Percentiles rank a stretch among this genome's conserved stretches.
Conservation (phyloP, 2,329 filamentous ascomycete species). For the Calonectria crousiana region DNA sequence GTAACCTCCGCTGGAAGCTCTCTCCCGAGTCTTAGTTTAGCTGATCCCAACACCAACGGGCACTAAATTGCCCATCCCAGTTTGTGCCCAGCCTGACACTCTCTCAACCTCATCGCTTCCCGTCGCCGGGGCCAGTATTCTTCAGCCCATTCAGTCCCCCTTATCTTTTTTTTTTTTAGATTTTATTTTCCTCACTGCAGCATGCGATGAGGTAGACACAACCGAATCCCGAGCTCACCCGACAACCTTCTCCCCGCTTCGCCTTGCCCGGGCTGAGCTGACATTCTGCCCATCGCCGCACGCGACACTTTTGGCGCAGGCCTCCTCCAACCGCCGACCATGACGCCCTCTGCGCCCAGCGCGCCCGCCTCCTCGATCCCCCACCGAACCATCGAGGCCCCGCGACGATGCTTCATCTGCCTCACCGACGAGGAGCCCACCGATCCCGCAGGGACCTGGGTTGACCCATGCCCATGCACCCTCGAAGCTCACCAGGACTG, state of each 20-base stretch:
- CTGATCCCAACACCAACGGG: conserved; percentile 6
- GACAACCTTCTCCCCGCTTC: conserved; percentile 9
- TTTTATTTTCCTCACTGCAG: neutral
- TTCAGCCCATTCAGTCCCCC: neutral
- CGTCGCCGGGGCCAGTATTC: neutral
- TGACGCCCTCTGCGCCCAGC: neutral
- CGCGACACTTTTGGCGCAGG: conserved; percentile 13
- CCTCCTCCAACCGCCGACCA: neutral
- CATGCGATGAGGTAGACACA: conserved; percentile 20
- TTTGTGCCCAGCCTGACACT: neutral
- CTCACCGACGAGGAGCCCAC: conserved; percentile 67
- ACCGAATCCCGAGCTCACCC: neutral
- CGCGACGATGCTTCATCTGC: conserved; percentile 72
- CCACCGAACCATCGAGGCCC: conserved; percentile 38
- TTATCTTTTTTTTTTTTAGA: neutral
- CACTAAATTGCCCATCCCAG: neutral
- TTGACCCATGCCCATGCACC: conserved; percentile 90
- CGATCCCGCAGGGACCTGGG: conserved; percentile 72
- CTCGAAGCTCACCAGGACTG: conserved; percentile 92
- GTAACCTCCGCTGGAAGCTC: conserved; percentile 9
- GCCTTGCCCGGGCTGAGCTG: neutral
- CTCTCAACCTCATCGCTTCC: neutral
- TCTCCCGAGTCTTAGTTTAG: conserved; percentile 5
- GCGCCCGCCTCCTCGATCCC: conserved; percentile 3
- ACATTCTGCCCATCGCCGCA: conserved; percentile 9